These are phyloP conservation scores for Wickerhamomyces sp. DNA, from an alignment of 1,139 yeast genomes.

Conservation along the genomic window DNA sequence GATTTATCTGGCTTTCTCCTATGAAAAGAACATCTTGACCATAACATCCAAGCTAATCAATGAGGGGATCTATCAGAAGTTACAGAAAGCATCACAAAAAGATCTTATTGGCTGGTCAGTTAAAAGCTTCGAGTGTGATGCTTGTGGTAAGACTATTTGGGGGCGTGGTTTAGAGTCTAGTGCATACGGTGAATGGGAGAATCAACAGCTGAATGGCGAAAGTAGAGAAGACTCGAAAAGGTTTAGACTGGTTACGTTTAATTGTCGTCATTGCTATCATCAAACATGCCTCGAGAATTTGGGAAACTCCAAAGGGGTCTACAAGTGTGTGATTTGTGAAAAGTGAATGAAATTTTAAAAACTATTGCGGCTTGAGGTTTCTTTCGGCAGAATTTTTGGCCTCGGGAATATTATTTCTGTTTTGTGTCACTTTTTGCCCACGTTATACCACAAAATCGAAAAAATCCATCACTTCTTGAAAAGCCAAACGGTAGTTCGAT, in stretches of 20 bases:
- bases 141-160: slow-evolving; percentile 63
- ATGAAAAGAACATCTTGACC: slow-evolving; percentile 54
- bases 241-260: slow-evolving; percentile 40
- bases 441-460: not conserved
- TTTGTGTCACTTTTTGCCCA: not conserved
- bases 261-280: slow-evolving; percentile 67
- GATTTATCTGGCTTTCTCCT: slow-evolving; percentile 57
- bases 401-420: not conserved
- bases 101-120: slow-evolving; percentile 59
- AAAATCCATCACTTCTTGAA: too few relatives aligned
- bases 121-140: slow-evolving; percentile 50
- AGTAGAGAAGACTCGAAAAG: not conserved
- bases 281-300: slow-evolving; percentile 46
- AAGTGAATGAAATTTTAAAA: not conserved
- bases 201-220: slow-evolving; percentile 7
- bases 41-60: slow-evolving; percentile 51
- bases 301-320: slow-evolving; percentile 25
- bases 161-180: slow-evolving; percentile 49
- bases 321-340: slow-evolving; percentile 22
- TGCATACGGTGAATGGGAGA: slow-evolving; percentile 44
- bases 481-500: too few relatives aligned
- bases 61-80: slow-evolving; percentile 43
- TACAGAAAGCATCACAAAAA: slow-evolving; percentile 36
- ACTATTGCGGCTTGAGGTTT: not conserved
- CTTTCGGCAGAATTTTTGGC: not conserved